Conservation (phyloP, 495 filamentous ascomycete species). For the Lasiosphaeria miniovina region DNA sequence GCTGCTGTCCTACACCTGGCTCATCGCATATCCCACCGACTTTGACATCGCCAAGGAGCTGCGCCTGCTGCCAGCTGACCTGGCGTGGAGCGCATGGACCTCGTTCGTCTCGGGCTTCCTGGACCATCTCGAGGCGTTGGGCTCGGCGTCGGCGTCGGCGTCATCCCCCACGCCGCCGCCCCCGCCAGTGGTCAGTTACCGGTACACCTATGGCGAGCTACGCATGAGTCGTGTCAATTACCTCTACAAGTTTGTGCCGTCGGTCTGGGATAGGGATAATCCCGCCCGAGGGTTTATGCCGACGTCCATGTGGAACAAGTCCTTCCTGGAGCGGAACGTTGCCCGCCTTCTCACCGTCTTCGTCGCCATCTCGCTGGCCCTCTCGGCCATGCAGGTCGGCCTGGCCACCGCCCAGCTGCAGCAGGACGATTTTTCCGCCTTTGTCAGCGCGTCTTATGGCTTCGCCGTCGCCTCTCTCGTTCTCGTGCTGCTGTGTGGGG, state of each 20-base stretch:
- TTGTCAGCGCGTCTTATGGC: constrained; percentile 4
- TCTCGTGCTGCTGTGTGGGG: background rate
- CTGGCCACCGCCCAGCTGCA: constrained; percentile 7
- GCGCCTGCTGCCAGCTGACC: constrained; percentile 2
- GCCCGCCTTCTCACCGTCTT: constrained; percentile 3
- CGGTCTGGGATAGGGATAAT: background rate
- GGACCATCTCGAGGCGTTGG: background rate
- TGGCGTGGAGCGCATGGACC: constrained; percentile 4
- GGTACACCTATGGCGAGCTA: constrained; percentile 13
- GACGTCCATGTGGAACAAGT: constrained; percentile 8
- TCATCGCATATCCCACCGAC: constrained; percentile 1
- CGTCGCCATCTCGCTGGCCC: constrained; percentile 6
- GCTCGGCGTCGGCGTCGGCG: too few species aligned
- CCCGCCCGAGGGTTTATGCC: constrained; percentile 5
- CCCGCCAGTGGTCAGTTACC: background rate
- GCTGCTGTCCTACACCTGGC: constrained; percentile 10
- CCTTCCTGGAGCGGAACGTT: constrained; percentile 1
- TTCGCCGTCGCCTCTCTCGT: constrained; percentile 1
- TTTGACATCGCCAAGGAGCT: constrained; percentile 8
- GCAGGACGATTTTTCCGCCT: background rate
- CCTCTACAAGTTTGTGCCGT: constrained; percentile 7
- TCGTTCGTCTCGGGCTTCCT: background rate
- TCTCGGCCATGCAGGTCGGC: constrained; percentile 10
- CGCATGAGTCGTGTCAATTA: constrained; percentile 12
- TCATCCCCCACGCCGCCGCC: background rate